Evolutionary conservation across 179 eudicot species (phyloP), one percentile per base, ranked within the genome.

Genomic region (Sideroxylon spinosum): DNA sequence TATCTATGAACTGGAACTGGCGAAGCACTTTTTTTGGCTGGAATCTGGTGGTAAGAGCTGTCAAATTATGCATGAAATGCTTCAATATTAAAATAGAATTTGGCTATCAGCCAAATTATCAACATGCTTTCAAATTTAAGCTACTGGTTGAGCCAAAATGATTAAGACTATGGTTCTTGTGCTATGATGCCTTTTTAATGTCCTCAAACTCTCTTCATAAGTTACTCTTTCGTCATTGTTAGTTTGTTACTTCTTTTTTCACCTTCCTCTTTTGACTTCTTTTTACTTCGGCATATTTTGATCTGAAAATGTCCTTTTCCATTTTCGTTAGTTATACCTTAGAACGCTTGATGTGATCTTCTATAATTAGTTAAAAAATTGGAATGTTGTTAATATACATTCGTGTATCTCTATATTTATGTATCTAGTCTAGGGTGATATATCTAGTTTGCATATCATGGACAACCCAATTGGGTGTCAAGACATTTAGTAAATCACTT

Each of bases 181-280:
- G n/a, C 37, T 74, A 1, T n/a, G 66, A 9, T 7, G 11, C 14
- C 44, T 52, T 22, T 10, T 68, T 49, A 6, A 4, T 7, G 8
- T 22, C 61, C 56, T 61, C 3, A 22, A 2, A 64, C 49, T 4
- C 1, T 63, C 23, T 76, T 26, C 70, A 8, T 0, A 19, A 9
- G 68, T 25, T 49, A 26, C 4, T 74, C 53, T 61, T 22, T 7
- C 11, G 44, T 46, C 68, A 61, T 62, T 61, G 64, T 44, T 44
- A 60, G 44, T 37, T 19, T 12, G 22, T 59, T 75, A 37, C 44
- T 75, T 75, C 53, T 60, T 60, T 75, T 52, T 60, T 61, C 28
- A 61, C 77, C 77, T 74, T 74, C 19, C 20, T 73, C 49, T 28
- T 28, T 73, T n/a, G 17, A 65, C 12, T 68, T 4, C 46, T 59